Evolutionary conservation across 208 protist genomes (phyloP), one percentile per base, ranked within the genome.

Genomic region (Polymyxa betae): DNA sequence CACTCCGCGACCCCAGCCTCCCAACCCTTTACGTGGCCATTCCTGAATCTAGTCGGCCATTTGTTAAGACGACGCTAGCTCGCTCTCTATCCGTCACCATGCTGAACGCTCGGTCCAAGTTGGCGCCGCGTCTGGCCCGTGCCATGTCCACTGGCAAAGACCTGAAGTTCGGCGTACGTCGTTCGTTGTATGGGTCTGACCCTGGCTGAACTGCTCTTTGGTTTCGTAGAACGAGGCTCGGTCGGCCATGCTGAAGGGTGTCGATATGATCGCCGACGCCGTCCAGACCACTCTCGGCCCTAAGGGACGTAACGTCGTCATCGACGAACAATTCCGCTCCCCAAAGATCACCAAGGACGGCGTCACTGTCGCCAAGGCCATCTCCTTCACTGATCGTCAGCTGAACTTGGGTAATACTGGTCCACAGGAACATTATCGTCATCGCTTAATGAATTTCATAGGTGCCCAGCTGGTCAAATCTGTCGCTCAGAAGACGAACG

Each of bases 261-360:
- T 91, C 72, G 87, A 91, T 77, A 91, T 89, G 66, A 38, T 91
- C 38, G 90, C 90, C 78, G 90, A 91, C 44, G 90, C 90, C 77
- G 90, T 91, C 66, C 90, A 91, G 66, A 90, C 49, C 5, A 93
- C 92, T 45, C 95, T 99, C 29, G 98, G 98, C 5, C 98, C 98
- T 77, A 99, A 97, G 91, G 95, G 96, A 29, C 38, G 92, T 45
- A 93, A 94, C 87, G 93, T 88, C 0, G 77, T 99, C 40, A 95
- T 99, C 0, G 98, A 99, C 91, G 97, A 99, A 95, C 93, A 95
- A 43, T 99, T 98, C 94, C 97, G 97, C 44, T 92, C 95, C 49
- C 98, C 99, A 41, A 99, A 99, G 91, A 99, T 99, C 94, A 99
- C 99, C 64, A 99, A 99, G 95, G 99, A 99, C 91, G 99, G 99